Conservation (phyloP, 768 basidiomycete genomes). For the Leucosporidium creatinivorum region DNA sequence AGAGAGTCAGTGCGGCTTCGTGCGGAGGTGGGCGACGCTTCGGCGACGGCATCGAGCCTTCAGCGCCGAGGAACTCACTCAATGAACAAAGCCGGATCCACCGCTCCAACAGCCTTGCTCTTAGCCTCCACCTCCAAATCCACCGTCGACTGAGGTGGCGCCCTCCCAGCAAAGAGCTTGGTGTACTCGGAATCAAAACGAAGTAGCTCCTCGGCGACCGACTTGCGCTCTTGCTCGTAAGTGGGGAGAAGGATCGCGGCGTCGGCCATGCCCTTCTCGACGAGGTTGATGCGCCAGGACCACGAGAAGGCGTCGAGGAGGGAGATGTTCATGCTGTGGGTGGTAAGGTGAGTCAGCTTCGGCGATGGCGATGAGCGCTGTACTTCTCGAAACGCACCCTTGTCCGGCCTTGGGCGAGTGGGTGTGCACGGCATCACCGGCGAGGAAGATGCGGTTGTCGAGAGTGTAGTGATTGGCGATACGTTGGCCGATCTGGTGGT, state of each 20-base stretch:
- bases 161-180: constrained; percentile 35
- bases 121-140: constrained; percentile 28
- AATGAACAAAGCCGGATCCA: constrained; percentile 37
- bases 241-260: constrained; percentile 33
- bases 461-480: constrained; percentile 38
- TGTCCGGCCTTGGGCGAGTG: constrained; percentile 39
- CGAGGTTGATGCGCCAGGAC: constrained; percentile 39
- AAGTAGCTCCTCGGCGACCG: constrained; percentile 36
- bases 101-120: constrained; percentile 32
- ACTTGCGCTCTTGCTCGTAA: constrained; percentile 37
- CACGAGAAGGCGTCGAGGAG: constrained; percentile 38
- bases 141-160: constrained; percentile 33
- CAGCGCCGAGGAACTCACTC: constrained; percentile 11
- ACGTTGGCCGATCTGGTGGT: constrained; percentile 37
- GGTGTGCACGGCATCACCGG: constrained; percentile 37
- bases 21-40: too few relatives aligned
- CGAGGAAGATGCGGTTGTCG: constrained; percentile 37
- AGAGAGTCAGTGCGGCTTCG: too few relatives aligned
- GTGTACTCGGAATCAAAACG: constrained; percentile 38
- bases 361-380: neutral
- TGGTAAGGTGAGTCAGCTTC: neutral
- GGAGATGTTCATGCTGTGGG: constrained; percentile 35
- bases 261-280: constrained; percentile 38
- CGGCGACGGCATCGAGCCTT: too few relatives aligned
- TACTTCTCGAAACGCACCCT: neutral